phyloP scores from a whole-genome alignment of 2,329 filamentous ascomycete species.

The Sporothrix brasiliensis region DNA sequence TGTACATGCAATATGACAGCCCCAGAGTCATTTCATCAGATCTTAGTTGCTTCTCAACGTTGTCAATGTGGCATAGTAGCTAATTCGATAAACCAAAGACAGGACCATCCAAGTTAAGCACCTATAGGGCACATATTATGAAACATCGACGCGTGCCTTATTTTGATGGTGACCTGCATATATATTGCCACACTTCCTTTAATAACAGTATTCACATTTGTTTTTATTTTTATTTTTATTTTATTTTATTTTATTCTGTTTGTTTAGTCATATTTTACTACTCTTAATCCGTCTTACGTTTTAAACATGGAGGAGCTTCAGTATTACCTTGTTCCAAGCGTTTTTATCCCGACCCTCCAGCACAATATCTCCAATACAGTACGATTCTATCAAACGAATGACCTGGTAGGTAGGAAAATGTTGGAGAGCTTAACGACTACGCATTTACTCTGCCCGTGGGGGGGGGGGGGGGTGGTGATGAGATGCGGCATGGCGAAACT shows the following conservation, averaged over 20 bases:
- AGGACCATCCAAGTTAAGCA: too few relatives aligned
- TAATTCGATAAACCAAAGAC: not conserved
- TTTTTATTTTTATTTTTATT: not conserved
- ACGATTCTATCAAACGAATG: not conserved
- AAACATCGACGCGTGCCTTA: too few relatives aligned
- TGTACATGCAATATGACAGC: not conserved
- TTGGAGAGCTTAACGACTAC: not conserved
- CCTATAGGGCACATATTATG: not conserved
- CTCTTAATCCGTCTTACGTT: too few relatives aligned
- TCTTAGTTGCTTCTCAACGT: not conserved
- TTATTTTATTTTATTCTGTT: too few relatives aligned
- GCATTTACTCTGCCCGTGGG: slow-evolving; percentile 11
- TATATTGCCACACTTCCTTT: not conserved
- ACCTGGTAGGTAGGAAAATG: not conserved
- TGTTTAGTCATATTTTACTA: too few relatives aligned
- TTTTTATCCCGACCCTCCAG: too few relatives aligned
- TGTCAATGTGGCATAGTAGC: not conserved
- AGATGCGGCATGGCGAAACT: not conserved
- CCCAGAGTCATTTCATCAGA: too few relatives aligned
- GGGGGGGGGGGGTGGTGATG: not conserved
- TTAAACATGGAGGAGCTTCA: not conserved
- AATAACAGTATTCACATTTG: not conserved
- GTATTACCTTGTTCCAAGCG: too few relatives aligned
- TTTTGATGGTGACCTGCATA: too few relatives aligned
- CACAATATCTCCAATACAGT: not conserved